Conservation (phyloP, 2,329 filamentous ascomycete species). For the Capronia americana region DNA sequence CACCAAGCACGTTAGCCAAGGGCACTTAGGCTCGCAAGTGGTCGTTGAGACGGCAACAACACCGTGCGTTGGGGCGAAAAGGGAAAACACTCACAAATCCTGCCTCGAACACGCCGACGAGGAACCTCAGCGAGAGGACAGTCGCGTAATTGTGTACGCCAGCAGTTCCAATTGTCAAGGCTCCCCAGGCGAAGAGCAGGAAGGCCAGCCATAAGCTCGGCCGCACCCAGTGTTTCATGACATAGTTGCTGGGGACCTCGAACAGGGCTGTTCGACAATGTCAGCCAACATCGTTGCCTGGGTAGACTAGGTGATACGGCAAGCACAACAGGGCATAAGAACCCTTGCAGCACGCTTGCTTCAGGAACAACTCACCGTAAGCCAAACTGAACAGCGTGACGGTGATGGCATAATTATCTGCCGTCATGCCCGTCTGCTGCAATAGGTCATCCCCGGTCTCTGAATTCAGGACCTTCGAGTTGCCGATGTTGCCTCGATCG, state of each 20-base stretch:
- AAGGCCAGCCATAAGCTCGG: constrained; percentile 55
- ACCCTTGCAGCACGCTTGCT: neutral
- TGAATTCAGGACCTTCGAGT: constrained; percentile 70
- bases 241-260: constrained; percentile 53
- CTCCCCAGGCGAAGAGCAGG: constrained; percentile 59
- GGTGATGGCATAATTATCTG: constrained; percentile 64
- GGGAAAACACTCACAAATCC: constrained; percentile 40
- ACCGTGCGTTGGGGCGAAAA: constrained; percentile 49
- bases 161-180: constrained; percentile 56
- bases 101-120: constrained; percentile 59
- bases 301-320: neutral
- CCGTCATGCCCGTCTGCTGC: constrained; percentile 65
- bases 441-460: constrained; percentile 67
- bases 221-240: constrained; percentile 51
- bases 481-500: constrained; percentile 72
- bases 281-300: neutral
- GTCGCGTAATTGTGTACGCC: constrained; percentile 52
- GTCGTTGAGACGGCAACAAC: neutral
- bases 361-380: constrained; percentile 43
- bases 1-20: neutral
- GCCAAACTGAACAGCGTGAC: constrained; percentile 58
- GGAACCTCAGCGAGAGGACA: constrained; percentile 55
- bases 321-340: neutral
- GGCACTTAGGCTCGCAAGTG: neutral
- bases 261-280: constrained; percentile 5